Base-by-base conservation (phyloP, 495 filamentous ascomycete species). In the Glutinoglossum americanum region DNA sequence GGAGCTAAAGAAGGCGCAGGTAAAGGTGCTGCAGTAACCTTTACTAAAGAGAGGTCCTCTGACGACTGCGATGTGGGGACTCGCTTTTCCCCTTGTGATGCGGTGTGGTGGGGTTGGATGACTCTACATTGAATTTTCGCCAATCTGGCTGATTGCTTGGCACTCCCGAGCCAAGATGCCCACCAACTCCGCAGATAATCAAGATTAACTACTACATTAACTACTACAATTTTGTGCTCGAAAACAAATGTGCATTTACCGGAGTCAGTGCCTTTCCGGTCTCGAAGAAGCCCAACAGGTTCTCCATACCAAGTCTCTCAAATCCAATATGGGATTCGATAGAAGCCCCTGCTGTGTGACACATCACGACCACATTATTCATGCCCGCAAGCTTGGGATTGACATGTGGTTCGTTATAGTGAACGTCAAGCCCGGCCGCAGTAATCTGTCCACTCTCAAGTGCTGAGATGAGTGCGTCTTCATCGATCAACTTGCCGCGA, bases 371-470 rank as follows among this genome's bases (percentile, higher is more conserved):
- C 4, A 53, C 49, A 17, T 53, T 53, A 3, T 53, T 53, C 49
- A 53, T 53, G 13, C 17, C 15, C 25, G 49, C 49, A 27, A 53
- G 13, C 49, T 53, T 53, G 23, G 49, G 49, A 32, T 53, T 27
- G 28, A 53, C 49, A 27, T 32, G 49, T 17, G 84, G 84, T 66
- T 89, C 84, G 0, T 71, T 70, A 0, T 81, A 84, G 65, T 82
- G 87, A 49, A 89, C 84, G 67, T 89, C 84, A 15, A 87, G 66
- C 3, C 82, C 84, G 0, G 84, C 84, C 0, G 82, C 83, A 1
- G 77, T 81, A 28, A 89, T 77, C 62, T 75, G 79, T 2, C 80
- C 82, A 8, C 72, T 73, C 25, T 86, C 76, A 1, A 89, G 63
- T 2, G 83, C 83, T 17, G 71, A 74, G 0, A 87, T 66, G 11